These are phyloP conservation scores for Trametes sp. DNA, from an alignment of 1,284 basidiomycete species.

Conservation along the genomic window DNA sequence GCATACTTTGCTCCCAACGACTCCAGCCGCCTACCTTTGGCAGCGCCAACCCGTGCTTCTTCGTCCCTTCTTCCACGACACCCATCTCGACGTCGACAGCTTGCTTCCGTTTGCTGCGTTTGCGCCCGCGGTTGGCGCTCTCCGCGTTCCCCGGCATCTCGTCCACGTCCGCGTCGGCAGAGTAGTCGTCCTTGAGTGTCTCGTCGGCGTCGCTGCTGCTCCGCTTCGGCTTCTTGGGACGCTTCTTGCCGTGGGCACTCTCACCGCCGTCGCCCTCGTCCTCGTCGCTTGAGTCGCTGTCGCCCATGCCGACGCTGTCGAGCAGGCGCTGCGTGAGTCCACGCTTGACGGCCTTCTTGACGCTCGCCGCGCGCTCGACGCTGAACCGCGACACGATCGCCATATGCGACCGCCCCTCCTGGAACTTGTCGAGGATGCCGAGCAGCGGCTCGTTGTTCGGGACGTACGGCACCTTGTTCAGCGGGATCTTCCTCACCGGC, in stretches of 20 bases:
- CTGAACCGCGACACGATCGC: constrained; percentile 81
- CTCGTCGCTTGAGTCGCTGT: constrained; percentile 53
- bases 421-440: constrained; percentile 89
- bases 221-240: constrained; percentile 38
- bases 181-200: constrained; percentile 43
- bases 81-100: constrained; percentile 51
- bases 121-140: constrained; percentile 30
- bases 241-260: constrained; percentile 35
- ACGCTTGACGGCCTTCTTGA: constrained; percentile 73
- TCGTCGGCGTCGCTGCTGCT: constrained; percentile 42
- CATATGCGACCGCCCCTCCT: constrained; percentile 92
- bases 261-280: constrained; percentile 44
- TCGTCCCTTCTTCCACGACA: constrained; percentile 41
- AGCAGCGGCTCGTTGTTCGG: constrained; percentile 88
- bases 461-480: constrained; percentile 88
- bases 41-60: constrained; percentile 53
- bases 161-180: constrained; percentile 40
- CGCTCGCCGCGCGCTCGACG: constrained; percentile 60
- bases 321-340: constrained; percentile 76
- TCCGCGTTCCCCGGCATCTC: constrained; percentile 26
- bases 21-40: constrained; percentile 38
- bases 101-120: constrained; percentile 35
- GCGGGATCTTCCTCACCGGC: constrained; percentile 78
- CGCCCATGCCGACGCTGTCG: constrained; percentile 70
- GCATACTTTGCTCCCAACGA: constrained; percentile 80